Evolutionary conservation across 169 alveolate species (phyloP).

Genomic region (Eimeria maxima): DNA sequence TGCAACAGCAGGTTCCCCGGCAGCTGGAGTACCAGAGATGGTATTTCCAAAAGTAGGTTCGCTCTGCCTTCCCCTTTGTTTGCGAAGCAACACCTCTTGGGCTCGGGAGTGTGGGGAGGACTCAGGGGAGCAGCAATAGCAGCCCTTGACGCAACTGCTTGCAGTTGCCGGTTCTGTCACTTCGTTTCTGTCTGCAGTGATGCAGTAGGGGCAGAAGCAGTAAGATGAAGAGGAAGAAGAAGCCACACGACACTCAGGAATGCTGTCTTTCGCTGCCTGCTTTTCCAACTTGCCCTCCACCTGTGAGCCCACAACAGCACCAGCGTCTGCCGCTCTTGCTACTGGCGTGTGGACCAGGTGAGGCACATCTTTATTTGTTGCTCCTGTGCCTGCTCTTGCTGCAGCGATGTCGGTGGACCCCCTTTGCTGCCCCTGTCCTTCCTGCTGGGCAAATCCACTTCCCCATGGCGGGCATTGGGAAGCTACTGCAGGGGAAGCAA

Average conservation of each 20-base stretch:
- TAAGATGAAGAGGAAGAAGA: not conserved
- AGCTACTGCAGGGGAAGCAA: slow-evolving; percentile 30
- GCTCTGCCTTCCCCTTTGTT: slow-evolving; percentile 31
- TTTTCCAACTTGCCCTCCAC: not conserved
- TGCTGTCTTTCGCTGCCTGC: not conserved
- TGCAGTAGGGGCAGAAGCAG: not conserved
- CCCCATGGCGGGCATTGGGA: not conserved
- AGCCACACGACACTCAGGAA: not conserved
- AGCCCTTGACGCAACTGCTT: not conserved
- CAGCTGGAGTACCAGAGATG: not conserved
- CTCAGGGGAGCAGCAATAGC: slow-evolving; percentile 21
- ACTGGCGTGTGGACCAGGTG: not conserved
- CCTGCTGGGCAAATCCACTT: slow-evolving; percentile 1
- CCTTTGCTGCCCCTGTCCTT: not conserved
- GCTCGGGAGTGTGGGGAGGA: not conserved
- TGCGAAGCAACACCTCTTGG: slow-evolving; percentile 10
- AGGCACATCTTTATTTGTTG: not conserved
- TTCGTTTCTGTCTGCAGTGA: not conserved
- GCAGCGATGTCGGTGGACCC: not conserved
- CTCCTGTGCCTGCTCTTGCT: not conserved
- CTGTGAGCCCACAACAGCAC: not conserved
- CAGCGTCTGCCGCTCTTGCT: not conserved
- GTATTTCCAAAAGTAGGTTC: not conserved
- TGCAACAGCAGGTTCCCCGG: not conserved
- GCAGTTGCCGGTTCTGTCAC: not conserved